Conservation (phyloP, 2,329 filamentous ascomycete species). For the Geosmithia flava region DNA sequence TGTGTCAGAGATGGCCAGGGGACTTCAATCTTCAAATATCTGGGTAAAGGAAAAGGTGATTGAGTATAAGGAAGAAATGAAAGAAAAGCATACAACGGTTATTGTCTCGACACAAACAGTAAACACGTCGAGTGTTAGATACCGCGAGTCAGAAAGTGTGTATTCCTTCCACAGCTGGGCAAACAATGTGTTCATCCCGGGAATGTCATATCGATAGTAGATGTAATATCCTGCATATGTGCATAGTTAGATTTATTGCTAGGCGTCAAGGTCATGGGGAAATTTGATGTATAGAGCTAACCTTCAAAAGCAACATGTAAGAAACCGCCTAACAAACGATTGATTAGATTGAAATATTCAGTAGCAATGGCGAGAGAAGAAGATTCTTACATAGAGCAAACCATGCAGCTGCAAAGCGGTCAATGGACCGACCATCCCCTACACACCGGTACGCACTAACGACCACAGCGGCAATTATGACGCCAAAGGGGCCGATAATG, state of each 20-base stretch:
- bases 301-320: conserved; percentile 78
- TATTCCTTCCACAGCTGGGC: conserved; percentile 94
- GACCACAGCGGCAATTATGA: conserved; percentile 22
- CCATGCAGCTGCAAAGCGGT: conserved; percentile 35
- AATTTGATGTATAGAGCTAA: conserved; percentile 18
- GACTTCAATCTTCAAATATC: too few species aligned
- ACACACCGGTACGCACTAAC: conserved; percentile 12
- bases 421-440: conserved; percentile 11
- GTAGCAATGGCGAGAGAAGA: not conserved
- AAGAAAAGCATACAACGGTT: conserved; percentile 51
- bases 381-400: conserved; percentile 39
- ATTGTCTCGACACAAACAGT: conserved; percentile 81
- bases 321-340: conserved; percentile 36
- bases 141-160: conserved; percentile 73
- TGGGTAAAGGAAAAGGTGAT: too few species aligned
- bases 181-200: conserved; percentile 57
- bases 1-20: not conserved
- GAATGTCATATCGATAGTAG: conserved; percentile 52
- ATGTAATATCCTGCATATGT: conserved; percentile 65
- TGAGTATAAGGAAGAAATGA: not conserved
- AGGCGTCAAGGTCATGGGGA: not conserved
- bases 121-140: conserved; percentile 70
- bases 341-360: not conserved
- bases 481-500: conserved; percentile 22
- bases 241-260: not conserved